Evolutionary conservation across 768 basidiomycete species (phyloP).

Genomic region (Basidioascus undulatus): DNA sequence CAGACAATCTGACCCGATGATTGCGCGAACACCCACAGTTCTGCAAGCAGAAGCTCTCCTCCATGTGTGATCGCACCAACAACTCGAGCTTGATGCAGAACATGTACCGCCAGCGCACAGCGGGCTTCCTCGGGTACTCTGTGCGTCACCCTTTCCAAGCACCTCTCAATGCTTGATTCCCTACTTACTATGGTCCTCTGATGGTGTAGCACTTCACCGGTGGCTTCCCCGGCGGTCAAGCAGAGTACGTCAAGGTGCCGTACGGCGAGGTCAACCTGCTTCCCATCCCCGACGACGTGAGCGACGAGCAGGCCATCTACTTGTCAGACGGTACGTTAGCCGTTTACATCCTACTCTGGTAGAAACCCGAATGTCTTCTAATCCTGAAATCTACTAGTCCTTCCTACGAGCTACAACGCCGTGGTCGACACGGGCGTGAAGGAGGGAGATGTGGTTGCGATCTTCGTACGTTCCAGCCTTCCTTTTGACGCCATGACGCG

Average conservation of each 20-base stretch:
- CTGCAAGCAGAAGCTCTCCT: slow-evolving; percentile 47
- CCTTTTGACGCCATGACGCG: too few species aligned
- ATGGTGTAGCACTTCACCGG: slow-evolving; percentile 50
- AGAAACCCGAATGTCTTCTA: too few species aligned
- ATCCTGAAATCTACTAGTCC: too few species aligned
- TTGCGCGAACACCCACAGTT: slow-evolving; percentile 17
- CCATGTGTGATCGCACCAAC: slow-evolving; percentile 51
- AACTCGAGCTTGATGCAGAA: slow-evolving; percentile 31
- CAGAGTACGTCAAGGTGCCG: slow-evolving; percentile 49
- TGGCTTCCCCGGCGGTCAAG: slow-evolving; percentile 50
- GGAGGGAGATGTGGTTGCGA: slow-evolving; percentile 41
- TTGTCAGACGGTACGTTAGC: slow-evolving; percentile 19
- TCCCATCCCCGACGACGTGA: slow-evolving; percentile 37
- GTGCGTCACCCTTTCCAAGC: not conserved
- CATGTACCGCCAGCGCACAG: slow-evolving; percentile 43
- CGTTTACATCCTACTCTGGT: too few species aligned
- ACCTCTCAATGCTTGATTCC: too few species aligned
- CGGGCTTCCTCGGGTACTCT: slow-evolving; percentile 45
- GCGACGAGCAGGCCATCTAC: slow-evolving; percentile 31
- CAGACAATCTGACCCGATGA: not conserved
- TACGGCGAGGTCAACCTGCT: slow-evolving; percentile 47
- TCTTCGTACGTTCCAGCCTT: too few species aligned
- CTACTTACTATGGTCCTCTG: too few species aligned
- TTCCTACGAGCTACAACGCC: slow-evolving; percentile 48
- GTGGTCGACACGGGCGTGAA: slow-evolving; percentile 52